Conservation (phyloP, 1,284 basidiomycete species). For the Pseudozyma tsukubaensis region DNA sequence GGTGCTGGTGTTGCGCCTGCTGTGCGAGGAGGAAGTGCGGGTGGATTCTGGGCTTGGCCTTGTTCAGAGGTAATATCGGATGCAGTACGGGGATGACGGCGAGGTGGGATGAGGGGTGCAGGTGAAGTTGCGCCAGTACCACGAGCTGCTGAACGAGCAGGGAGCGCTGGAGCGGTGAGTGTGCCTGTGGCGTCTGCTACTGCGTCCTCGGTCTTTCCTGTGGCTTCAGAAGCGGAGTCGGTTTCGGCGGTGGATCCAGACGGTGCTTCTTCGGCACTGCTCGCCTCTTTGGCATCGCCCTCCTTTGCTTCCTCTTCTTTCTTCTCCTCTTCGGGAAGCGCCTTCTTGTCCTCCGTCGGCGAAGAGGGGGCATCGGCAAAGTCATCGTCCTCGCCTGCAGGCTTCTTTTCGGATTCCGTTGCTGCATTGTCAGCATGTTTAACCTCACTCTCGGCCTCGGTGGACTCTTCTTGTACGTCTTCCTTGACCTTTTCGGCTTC, state of each 20-base stretch:
- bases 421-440: background rate
- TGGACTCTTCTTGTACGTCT: conserved; percentile 21
- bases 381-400: conserved; percentile 30
- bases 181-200: background rate
- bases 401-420: conserved; percentile 17
- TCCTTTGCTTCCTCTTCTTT: conserved; percentile 6
- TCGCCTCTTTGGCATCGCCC: background rate
- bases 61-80: background rate
- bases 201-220: background rate
- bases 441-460: conserved; percentile 4
- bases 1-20: conserved; percentile 1
- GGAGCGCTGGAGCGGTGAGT: conserved; percentile 24
- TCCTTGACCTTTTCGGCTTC: conserved; percentile 46
- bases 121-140: conserved; percentile 18
- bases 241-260: background rate
- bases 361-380: conserved; percentile 47
- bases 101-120: conserved; percentile 27
- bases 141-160: conserved; percentile 32
- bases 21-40: conserved; percentile 10
- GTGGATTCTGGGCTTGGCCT: background rate
- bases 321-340: conserved; percentile 3
- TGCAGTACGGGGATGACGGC: conserved; percentile 14
- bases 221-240: background rate
- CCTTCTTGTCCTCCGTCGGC: conserved; percentile 20
- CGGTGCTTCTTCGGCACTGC: background rate